These are phyloP conservation scores for Syzygium aromaticum DNA, from an alignment of 345 rosid genomes.

Conservation along the genomic window DNA sequence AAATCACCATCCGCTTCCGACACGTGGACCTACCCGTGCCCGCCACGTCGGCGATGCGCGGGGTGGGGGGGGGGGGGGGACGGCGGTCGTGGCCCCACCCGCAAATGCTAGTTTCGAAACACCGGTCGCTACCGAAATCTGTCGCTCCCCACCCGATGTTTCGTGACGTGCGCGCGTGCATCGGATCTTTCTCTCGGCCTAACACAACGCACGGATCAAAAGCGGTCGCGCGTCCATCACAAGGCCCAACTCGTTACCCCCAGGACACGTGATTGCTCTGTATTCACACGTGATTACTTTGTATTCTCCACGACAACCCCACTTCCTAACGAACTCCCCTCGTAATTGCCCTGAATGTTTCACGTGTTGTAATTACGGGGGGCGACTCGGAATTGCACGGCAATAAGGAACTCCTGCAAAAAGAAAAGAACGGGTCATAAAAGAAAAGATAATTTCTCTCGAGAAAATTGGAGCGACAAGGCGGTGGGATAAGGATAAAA, in stretches of 20 bases:
- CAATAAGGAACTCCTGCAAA: conserved; percentile 6
- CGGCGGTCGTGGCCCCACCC: neutral
- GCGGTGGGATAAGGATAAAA: neutral
- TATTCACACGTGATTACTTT: too few species aligned
- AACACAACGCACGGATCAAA: too few species aligned
- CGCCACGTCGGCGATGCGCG: neutral
- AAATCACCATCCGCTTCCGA: neutral
- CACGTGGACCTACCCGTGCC: neutral
- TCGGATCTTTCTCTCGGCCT: too few species aligned
- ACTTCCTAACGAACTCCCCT: neutral
- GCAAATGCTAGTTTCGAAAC: neutral
- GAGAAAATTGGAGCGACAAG: neutral
- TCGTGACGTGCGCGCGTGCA: neutral
- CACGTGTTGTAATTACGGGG: neutral
- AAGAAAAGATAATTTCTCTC: neutral
- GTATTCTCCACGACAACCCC: neutral
- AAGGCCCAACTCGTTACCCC: too few species aligned
- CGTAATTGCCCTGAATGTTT: neutral
- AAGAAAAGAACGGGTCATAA: neutral
- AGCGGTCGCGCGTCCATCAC: too few species aligned
- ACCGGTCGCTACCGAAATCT: neutral
- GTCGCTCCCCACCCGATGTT: neutral
- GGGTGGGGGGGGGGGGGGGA: too few species aligned
- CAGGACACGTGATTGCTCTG: too few species aligned
- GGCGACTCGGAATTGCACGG: neutral